Evolutionary conservation across 2,329 filamentous ascomycete genomes (phyloP).

Genomic region (Macroventuria anomochaeta): DNA sequence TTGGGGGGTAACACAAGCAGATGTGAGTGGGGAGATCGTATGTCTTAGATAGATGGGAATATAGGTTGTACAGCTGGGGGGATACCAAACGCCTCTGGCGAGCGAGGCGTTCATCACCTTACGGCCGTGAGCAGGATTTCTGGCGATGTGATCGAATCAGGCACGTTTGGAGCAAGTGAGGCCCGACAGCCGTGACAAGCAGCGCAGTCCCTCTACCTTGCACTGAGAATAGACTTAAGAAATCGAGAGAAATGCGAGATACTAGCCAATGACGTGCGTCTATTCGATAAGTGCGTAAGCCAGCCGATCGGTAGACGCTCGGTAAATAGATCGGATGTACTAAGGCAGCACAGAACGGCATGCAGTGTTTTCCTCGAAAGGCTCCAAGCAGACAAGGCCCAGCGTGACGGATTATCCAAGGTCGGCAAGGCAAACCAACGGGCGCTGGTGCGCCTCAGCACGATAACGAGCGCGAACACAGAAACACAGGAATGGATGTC

Average conservation of each 20-base stretch:
- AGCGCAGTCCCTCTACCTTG: neutral
- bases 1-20: conserved; percentile 9
- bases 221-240: neutral
- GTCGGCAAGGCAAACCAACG: conserved; percentile 9
- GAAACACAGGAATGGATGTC: conserved; percentile 25
- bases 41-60: conserved; percentile 28
- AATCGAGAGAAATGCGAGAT: neutral
- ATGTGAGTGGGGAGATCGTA: conserved; percentile 30
- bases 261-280: neutral
- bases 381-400: conserved; percentile 28
- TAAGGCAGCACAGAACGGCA: conserved; percentile 33
- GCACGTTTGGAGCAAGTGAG: no score
- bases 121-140: neutral
- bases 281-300: neutral
- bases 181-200: neutral
- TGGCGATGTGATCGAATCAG: no score
- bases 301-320: conserved; percentile 6
- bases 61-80: conserved; percentile 35
- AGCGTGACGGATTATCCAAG: conserved; percentile 29
- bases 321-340: conserved; percentile 29
- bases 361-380: conserved; percentile 40
- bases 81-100: conserved; percentile 22
- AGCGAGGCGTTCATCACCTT: neutral
- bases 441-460: conserved; percentile 23
- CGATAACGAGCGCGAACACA: conserved; percentile 40